Percentiles rank a stretch among this genome's conserved stretches.
Conservation (phyloP, 257 asterid genomes). For the Penstemon newberryi region DNA sequence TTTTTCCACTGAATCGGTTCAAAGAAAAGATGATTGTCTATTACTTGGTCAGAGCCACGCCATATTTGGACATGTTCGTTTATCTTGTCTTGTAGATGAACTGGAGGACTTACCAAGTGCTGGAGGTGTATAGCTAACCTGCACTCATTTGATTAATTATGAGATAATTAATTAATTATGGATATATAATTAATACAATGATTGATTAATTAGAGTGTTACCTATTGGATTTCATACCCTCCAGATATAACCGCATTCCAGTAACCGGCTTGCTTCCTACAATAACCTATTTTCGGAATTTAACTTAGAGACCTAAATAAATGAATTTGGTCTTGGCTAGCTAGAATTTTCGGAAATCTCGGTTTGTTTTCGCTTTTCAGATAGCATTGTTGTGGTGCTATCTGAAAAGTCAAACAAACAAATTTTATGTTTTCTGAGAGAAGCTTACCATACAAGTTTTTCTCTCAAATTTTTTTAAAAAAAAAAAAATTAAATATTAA, state of each 20-base stretch:
- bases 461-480: too few relatives aligned
- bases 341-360: too few relatives aligned
- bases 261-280: constrained; percentile 68
- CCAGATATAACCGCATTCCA: constrained; percentile 84
- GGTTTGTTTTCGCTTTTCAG: too few relatives aligned
- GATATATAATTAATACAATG: not conserved
- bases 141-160: not conserved
- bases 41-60: constrained; percentile 58
- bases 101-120: constrained; percentile 61
- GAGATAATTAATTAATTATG: not conserved
- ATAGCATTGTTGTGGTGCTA: too few relatives aligned
- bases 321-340: too few relatives aligned
- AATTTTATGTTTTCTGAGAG: too few relatives aligned
- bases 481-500: too few relatives aligned
- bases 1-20: constrained; percentile 77
- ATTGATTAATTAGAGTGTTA: constrained; percentile 23
- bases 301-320: too few relatives aligned
- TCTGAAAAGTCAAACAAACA: too few relatives aligned
- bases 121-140: constrained; percentile 82
- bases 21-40: constrained; percentile 48
- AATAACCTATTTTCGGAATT: constrained; percentile 42
- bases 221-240: constrained; percentile 81
- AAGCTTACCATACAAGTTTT: too few relatives aligned
- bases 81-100: constrained; percentile 44
- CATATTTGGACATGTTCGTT: constrained; percentile 30